Conservation (phyloP, 805 yeast genomes). For the Ogataea nakhonphanomensis region DNA sequence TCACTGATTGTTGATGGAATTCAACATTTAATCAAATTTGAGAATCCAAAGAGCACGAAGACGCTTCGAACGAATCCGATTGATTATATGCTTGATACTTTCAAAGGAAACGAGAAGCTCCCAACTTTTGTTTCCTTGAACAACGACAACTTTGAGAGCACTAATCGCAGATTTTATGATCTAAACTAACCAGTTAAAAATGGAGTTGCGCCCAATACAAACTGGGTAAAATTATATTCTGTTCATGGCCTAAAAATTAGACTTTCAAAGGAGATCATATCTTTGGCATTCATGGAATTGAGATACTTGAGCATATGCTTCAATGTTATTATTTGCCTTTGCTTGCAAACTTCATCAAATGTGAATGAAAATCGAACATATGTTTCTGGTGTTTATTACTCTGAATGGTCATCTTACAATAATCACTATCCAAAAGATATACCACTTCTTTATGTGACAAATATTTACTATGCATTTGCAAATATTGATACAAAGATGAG, state of each 20-base stretch:
- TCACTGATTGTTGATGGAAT: constrained; percentile 64
- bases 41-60: constrained; percentile 6
- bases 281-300: not conserved
- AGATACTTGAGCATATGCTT: constrained; percentile 32
- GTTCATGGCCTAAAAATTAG: no score
- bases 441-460: constrained; percentile 54
- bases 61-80: not conserved
- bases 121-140: constrained; percentile 29
- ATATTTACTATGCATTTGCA: constrained; percentile 77
- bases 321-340: not conserved
- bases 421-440: constrained; percentile 59
- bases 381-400: constrained; percentile 38
- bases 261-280: not conserved
- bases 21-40: constrained; percentile 33
- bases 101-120: constrained; percentile 14
- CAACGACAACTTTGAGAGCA: constrained; percentile 27
- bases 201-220: not conserved
- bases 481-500: constrained; percentile 45
- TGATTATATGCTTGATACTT: not conserved
- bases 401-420: constrained; percentile 70
- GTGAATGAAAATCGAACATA: not conserved
- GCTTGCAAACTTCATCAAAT: no score
- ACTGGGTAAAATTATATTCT: not conserved
- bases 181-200: constrained; percentile 12
- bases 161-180: constrained; percentile 29